Conservation (phyloP, 2,329 filamentous ascomycete species). For the Sclerotinia minor region DNA sequence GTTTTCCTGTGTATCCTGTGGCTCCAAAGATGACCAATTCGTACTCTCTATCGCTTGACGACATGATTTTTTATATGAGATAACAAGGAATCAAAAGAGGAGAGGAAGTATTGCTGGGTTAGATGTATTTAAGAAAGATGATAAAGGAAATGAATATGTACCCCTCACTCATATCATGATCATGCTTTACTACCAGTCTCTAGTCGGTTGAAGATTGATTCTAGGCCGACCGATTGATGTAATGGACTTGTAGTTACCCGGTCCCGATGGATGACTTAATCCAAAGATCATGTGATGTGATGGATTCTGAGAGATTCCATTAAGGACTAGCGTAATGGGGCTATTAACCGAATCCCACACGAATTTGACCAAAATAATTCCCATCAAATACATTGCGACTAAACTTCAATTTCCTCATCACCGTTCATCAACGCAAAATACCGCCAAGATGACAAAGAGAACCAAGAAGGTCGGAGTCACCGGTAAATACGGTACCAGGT, state of each 20-base stretch:
- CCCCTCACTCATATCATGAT: neutral
- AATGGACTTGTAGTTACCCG: neutral
- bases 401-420: slow-evolving; percentile 29
- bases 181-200: neutral
- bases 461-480: slow-evolving; percentile 99
- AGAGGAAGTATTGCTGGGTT: neutral
- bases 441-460: slow-evolving; percentile 86
- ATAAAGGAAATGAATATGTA: neutral
- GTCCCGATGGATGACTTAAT: too few relatives aligned
- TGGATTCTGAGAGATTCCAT: neutral
- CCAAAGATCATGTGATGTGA: neutral
- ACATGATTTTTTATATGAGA: neutral
- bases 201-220: neutral
- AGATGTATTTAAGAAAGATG: neutral
- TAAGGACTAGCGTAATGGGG: slow-evolving; percentile 21
- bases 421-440: slow-evolving; percentile 40
- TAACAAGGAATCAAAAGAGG: neutral
- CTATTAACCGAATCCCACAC: slow-evolving; percentile 26
- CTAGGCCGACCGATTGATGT: neutral
- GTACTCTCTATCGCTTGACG: slow-evolving; percentile 47
- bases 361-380: slow-evolving; percentile 28
- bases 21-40: slow-evolving; percentile 68
- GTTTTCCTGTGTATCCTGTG: slow-evolving; percentile 80
- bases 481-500: slow-evolving; percentile 98
- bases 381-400: slow-evolving; percentile 28